Evolutionary conservation across 2,329 filamentous ascomycete genomes (phyloP).

Genomic region (Alternaria consortialis): DNA sequence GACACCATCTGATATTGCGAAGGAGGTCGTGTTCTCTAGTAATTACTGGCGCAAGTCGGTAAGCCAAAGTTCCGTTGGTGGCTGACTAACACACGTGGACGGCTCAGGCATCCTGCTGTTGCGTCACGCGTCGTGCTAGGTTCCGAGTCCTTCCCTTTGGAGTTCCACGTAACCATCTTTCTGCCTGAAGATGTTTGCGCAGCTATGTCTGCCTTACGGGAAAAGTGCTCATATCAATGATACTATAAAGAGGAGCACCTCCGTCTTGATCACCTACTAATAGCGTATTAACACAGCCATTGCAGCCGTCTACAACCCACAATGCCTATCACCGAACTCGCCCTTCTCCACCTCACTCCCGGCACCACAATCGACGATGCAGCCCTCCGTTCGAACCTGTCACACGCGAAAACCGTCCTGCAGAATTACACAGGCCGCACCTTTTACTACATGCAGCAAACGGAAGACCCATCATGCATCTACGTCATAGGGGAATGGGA

Average conservation of each 20-base stretch:
- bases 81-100: neutral
- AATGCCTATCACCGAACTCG: conserved; percentile 58
- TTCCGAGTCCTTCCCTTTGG: neutral
- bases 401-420: conserved; percentile 50
- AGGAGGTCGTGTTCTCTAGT: neutral
- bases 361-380: conserved; percentile 28
- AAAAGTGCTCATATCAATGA: too few relatives aligned
- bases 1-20: too few relatives aligned
- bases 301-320: conserved; percentile 1
- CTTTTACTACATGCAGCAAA: conserved; percentile 54
- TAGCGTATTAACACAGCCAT: neutral
- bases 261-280: neutral
- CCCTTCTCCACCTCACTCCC: conserved; percentile 52
- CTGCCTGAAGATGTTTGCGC: neutral
- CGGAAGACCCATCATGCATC: conserved; percentile 54
- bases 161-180: neutral
- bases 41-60: neutral
- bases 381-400: conserved; percentile 44
- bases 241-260: neutral
- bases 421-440: conserved; percentile 48
- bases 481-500: conserved; percentile 60
- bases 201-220: neutral
- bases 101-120: neutral
- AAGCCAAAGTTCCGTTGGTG: neutral
- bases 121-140: neutral